phyloP scores from a whole-genome alignment of 1,284 basidiomycete species.

The Trichosporon faecale region DNA sequence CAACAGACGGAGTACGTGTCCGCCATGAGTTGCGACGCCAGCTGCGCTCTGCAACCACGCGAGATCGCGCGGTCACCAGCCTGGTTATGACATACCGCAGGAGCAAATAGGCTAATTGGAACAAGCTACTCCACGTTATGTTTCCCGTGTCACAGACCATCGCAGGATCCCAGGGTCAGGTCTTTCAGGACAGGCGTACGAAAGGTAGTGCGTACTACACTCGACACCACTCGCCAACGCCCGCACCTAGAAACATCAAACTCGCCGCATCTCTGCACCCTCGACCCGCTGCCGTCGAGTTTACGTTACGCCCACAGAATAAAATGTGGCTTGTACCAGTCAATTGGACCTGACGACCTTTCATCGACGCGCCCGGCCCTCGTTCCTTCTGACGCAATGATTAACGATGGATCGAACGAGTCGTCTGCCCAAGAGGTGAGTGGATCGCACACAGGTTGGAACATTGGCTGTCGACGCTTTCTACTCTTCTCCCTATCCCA shows the following conservation, averaged over 20 bases:
- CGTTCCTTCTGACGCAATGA: neutral
- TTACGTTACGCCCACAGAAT: neutral
- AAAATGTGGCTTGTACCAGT: neutral
- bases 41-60: neutral
- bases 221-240: neutral
- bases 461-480: neutral
- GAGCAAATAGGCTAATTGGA: constrained; percentile 1
- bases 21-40: neutral
- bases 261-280: neutral
- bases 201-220: neutral
- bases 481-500: neutral
- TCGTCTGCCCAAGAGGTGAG: neutral
- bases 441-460: neutral
- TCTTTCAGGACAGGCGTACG: neutral
- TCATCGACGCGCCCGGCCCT: neutral
- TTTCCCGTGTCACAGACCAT: constrained; percentile 6
- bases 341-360: neutral
- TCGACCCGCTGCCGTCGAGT: neutral
- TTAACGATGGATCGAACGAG: neutral
- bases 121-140: constrained; percentile 8
- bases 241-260: neutral
- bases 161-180: neutral
- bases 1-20: neutral
- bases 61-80: neutral
- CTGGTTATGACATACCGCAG: constrained; percentile 1